phyloP scores from a whole-genome alignment of 345 rosid species.

The Brassica nigra region DNA sequence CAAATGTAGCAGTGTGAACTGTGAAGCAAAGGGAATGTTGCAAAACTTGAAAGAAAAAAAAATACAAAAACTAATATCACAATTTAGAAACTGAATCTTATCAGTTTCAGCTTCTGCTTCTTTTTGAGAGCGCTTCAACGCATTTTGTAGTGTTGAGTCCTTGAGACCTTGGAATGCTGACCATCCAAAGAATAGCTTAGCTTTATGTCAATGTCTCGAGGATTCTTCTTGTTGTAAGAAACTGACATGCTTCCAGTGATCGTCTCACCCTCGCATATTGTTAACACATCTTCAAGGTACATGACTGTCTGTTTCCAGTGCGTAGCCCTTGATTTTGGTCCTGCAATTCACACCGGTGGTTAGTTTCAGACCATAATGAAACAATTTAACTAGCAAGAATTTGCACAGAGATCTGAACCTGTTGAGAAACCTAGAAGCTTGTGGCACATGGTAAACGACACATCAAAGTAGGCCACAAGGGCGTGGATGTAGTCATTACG shows the following conservation, averaged over 20 bases:
- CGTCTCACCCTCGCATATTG: slow-evolving; percentile 88
- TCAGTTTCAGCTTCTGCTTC: background rate
- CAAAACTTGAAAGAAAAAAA: background rate
- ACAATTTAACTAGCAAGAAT: background rate
- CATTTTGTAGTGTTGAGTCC: slow-evolving; percentile 80
- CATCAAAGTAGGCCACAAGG: slow-evolving; percentile 93
- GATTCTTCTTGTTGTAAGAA: slow-evolving; percentile 86
- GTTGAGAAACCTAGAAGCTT: slow-evolving; percentile 96
- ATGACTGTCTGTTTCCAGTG: slow-evolving; percentile 98
- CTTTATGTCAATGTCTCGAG: slow-evolving; percentile 85
- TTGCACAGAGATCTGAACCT: slow-evolving; percentile 49
- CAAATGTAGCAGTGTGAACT: slow-evolving; percentile 13
- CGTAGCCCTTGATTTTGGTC: slow-evolving; percentile 74
- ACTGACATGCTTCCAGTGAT: slow-evolving; percentile 86
- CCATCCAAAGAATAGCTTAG: slow-evolving; percentile 78
- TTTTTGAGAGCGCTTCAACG: slow-evolving; percentile 42
- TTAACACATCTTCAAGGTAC: slow-evolving; percentile 92
- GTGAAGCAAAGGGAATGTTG: slow-evolving; percentile 27
- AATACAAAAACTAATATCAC: slow-evolving; percentile 31
- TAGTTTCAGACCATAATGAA: slow-evolving; percentile 4
- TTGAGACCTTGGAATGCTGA: slow-evolving; percentile 59
- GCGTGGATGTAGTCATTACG: slow-evolving; percentile 98
- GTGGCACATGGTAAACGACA: slow-evolving; percentile 90
- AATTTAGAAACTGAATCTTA: slow-evolving; percentile 5
- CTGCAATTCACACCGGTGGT: slow-evolving; percentile 38